Evolutionary conservation across 495 filamentous ascomycete species (phyloP), one percentile per base, ranked within the genome.

Genomic region (Halenospora varia): DNA sequence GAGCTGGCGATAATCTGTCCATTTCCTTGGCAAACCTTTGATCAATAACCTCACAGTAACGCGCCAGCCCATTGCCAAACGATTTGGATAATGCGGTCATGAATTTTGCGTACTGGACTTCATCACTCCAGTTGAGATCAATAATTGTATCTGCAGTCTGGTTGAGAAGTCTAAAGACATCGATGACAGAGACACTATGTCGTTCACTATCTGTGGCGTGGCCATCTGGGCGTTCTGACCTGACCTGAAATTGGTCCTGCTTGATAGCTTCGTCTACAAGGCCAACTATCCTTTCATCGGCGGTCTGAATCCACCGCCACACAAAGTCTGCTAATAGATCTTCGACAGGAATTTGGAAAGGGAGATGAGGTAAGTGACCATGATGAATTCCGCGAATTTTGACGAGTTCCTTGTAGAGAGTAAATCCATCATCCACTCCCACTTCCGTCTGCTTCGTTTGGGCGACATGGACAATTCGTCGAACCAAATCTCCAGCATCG

Each of bases 31-130:
- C 79, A 68, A 99, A 99, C 62, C 79, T 82, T 64, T 88, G 83
- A 61, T 97, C 95, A 39, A 97, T 75, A 26, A 92, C 74, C 65
- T 97, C 95, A 68, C 95, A 99, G 68, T 99, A 97, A 64, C 85
- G 82, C 35, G 88, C 84, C 40, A 99, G 81, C 42, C 90, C 93
- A 47, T 79, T 79, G 4, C 90, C 88, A 53, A 97, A 90, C 0
- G 87, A 85, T 65, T 94, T 97, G 13, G 92, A 85, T 17, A 97
- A 67, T n/a, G 90, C 82, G 13, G 95, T 99, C 92, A 96, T 97
- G 73, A 97, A 97, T 61, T 91, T 89, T 19, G 95, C 94, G 62
- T 96, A 87, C 57, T 96, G 92, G 17, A 95, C 77, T 61, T 96
- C 90, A 68, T 97, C 87, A 57, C 90, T 88, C 94, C 95, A 99